Evolutionary conservation across 192 early-diverging fungal genomes (phyloP), one percentile per base, ranked within the genome.

Genomic region (Lobosporangium transversale): DNA sequence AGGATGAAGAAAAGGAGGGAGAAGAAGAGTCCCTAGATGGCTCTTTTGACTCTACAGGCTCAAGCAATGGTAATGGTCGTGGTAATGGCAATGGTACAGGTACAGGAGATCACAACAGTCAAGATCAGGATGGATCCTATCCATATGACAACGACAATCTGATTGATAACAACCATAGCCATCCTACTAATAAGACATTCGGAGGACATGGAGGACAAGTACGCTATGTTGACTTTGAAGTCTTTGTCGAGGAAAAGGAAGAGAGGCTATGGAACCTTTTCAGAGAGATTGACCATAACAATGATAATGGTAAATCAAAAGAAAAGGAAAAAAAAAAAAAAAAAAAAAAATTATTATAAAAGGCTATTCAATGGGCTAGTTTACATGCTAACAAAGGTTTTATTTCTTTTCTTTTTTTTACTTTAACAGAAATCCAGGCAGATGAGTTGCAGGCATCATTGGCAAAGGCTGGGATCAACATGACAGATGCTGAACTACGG

Each of bases 201-300:
- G 52, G 43, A 45, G 45, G 21, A 12, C 31, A 29, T 36, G 5
- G 23, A 15, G 40, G 80, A 8, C 42, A 79, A 4, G 65, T 89
- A 33, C 80, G 75, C 20, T 85, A 81, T 69, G 59, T 80, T n/a
- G 86, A 88, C 52, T 89, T 89, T 63, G 79, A 80, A 43, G 62
- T 81, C 45, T 93, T 90, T 79, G 86, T 92, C 3, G 70, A 85
- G 18, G 81, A 87, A 53, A 91, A 91, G 58, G 91, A 92, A 62
- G 70, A 80, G 53, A 84, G 90, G 51, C 70, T 93, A 20, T 84
- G 82, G 83, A 62, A 79, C 15, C 73, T 91, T 17, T 93, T 93
- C 76, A 33, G 79, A 37, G 74, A 89, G 79, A 90, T 90, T 43
- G 89, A 92, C 61, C 80, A 86, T 40, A 78, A 79, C 36, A 76